These are phyloP conservation scores for Wickerhamiella parazyma DNA, from an alignment of 805 yeast genomes.

Conservation along the genomic window DNA sequence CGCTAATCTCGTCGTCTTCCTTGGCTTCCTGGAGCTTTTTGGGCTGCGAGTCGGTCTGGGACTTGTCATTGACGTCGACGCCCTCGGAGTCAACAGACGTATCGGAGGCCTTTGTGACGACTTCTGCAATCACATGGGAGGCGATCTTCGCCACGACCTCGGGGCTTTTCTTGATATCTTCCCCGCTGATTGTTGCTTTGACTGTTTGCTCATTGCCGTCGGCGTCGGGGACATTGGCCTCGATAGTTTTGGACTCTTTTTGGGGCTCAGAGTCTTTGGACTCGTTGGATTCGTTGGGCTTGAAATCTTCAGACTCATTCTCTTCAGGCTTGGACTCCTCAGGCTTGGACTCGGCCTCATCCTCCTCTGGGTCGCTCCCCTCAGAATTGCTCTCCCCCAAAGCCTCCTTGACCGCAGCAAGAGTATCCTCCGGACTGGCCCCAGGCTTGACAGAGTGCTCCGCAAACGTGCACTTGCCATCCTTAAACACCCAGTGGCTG, in stretches of 20 bases:
- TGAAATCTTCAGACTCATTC: too few species aligned
- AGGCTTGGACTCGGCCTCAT: slow-evolving; percentile 2
- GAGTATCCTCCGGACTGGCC: slow-evolving; percentile 22
- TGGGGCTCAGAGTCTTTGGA: neutral
- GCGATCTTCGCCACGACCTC: slow-evolving; percentile 1
- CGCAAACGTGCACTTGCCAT: slow-evolving; percentile 51
- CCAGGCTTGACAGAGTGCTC: slow-evolving; percentile 39
- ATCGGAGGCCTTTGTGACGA: slow-evolving; percentile 3
- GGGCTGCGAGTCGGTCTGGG: neutral
- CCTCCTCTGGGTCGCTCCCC: slow-evolving; percentile 5
- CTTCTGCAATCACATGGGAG: slow-evolving; percentile 4
- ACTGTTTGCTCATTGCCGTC: neutral
- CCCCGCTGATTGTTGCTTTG: neutral
- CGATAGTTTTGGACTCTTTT: neutral
- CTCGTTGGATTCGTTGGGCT: slow-evolving; percentile 1
- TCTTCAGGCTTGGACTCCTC: neutral
- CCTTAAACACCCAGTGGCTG: slow-evolving; percentile 82
- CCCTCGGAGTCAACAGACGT: slow-evolving; percentile 72
- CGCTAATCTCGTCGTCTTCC: slow-evolving; percentile 1
- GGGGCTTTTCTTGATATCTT: neutral
- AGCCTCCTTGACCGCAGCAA: slow-evolving; percentile 16
- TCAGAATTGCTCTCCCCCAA: neutral
- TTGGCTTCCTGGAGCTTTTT: slow-evolving; percentile 3
- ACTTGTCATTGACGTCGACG: slow-evolving; percentile 45
- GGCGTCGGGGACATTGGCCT: neutral